Evolutionary conservation across 768 basidiomycete species (phyloP).

Genomic region (Termitomyces sp.): DNA sequence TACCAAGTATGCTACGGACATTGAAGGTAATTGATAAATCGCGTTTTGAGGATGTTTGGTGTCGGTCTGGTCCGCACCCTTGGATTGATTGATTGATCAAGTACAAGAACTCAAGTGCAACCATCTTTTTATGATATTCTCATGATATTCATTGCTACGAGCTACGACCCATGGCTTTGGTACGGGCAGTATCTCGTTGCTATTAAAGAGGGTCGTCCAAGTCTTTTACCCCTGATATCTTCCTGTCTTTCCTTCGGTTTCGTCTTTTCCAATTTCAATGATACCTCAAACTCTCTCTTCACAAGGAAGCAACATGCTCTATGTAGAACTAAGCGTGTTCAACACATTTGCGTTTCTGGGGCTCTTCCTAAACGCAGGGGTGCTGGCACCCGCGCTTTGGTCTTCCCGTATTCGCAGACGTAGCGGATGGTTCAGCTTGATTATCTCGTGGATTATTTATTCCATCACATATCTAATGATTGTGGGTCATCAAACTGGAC

Average conservation of each 20-base stretch:
- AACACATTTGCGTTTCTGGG: constrained; percentile 4
- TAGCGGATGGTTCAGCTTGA: constrained; percentile 13
- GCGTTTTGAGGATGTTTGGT: too few relatives aligned
- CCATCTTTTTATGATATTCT: too few relatives aligned
- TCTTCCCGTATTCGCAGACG: constrained; percentile 8
- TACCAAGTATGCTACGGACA: too few relatives aligned
- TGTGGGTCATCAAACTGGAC: constrained; percentile 16
- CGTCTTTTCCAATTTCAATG: neutral
- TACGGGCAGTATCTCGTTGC: too few relatives aligned
- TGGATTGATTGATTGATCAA: neutral
- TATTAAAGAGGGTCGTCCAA: too few relatives aligned
- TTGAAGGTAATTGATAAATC: neutral
- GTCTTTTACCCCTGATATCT: too few relatives aligned
- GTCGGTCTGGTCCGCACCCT: too few relatives aligned
- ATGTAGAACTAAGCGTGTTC: neutral
- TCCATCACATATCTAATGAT: constrained; percentile 17
- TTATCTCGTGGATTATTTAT: constrained; percentile 18
- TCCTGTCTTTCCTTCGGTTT: neutral
- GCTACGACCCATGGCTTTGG: too few relatives aligned
- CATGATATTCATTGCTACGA: too few relatives aligned
- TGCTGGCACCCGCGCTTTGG: constrained; percentile 4
- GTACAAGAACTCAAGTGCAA: neutral
- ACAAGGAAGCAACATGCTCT: neutral
- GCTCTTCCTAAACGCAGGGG: constrained; percentile 2
- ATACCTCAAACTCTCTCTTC: neutral